Conservation (phyloP, 2,329 filamentous ascomycete genomes). For the Magnaporthiopsis rhizophila region DNA sequence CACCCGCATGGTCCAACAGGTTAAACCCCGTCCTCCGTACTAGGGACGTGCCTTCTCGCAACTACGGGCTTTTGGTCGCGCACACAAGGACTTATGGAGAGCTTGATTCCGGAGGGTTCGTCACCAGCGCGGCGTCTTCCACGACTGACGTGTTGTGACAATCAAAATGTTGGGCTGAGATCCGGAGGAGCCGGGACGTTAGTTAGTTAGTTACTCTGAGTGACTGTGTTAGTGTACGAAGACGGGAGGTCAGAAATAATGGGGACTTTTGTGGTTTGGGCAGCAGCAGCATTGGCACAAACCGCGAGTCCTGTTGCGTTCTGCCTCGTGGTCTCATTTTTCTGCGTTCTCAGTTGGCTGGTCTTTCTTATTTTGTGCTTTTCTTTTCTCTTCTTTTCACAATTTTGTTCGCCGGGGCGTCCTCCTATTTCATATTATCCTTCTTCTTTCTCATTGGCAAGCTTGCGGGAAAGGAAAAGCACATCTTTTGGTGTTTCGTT, state of each 20-base stretch:
- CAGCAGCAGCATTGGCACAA: not conserved
- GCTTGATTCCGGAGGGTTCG: not conserved
- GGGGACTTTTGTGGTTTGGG: not conserved
- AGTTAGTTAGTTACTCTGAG: not conserved
- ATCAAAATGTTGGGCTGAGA: not conserved
- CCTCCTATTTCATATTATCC: not conserved
- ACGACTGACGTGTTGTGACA: not conserved
- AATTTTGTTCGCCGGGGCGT: too few species aligned
- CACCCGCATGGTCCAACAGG: constrained; percentile 22
- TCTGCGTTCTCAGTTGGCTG: not conserved
- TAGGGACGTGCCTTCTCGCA: not conserved
- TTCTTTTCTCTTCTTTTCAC: not conserved
- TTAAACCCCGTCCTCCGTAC: constrained; percentile 9
- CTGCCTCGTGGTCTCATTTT: not conserved
- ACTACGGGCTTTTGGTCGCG: not conserved
- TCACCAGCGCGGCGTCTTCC: not conserved
- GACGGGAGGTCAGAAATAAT: not conserved
- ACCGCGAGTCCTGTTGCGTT: not conserved
- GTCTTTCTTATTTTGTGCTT: not conserved
- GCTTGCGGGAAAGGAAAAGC: not conserved
- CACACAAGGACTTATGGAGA: not conserved
- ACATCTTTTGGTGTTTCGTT: not conserved
- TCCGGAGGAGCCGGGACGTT: not conserved
- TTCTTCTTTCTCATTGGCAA: not conserved
- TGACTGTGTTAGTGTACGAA: not conserved